A percentile compares a stretch with the other conserved stretches of the same genome.
These are phyloP conservation scores for Phaffia rhodozyma DNA, from an alignment of 1,284 basidiomycete species.

Conservation along the genomic window DNA sequence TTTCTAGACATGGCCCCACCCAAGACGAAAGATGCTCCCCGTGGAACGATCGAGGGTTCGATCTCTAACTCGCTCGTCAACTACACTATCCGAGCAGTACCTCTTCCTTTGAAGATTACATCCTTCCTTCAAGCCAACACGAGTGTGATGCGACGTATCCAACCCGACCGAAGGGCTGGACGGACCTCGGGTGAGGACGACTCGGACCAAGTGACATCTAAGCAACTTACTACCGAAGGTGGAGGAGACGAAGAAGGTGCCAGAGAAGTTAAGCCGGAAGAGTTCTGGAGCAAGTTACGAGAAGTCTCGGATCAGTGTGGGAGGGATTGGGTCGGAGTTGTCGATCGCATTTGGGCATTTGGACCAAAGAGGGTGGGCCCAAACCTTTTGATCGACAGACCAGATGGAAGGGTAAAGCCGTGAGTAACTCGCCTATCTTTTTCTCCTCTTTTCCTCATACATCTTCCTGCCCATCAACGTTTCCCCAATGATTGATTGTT, in stretches of 20 bases:
- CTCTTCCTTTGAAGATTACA: constrained; percentile 56
- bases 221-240: constrained; percentile 29
- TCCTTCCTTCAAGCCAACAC: constrained; percentile 66
- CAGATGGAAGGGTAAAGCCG: constrained; percentile 30
- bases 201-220: constrained; percentile 31
- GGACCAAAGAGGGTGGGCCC: constrained; percentile 79
- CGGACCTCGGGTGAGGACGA: constrained; percentile 22
- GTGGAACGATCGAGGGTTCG: constrained; percentile 66
- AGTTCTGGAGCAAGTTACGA: constrained; percentile 70
- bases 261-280: constrained; percentile 49
- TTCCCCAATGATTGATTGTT: neutral
- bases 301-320: constrained; percentile 56
- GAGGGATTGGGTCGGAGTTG: constrained; percentile 65
- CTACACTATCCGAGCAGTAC: constrained; percentile 72
- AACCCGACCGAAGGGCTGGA: constrained; percentile 19
- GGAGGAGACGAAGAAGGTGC: constrained; percentile 33
- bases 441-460: neutral
- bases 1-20: constrained; percentile 68
- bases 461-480: neutral
- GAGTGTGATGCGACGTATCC: constrained; percentile 29
- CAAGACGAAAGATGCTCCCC: constrained; percentile 55
- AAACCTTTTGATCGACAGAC: constrained; percentile 67
- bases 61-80: constrained; percentile 60
- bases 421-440: constrained; percentile 25
- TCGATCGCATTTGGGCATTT: constrained; percentile 74